phyloP scores from a whole-genome alignment of 495 filamentous ascomycete genomes.

The Podospora fimiseda region DNA sequence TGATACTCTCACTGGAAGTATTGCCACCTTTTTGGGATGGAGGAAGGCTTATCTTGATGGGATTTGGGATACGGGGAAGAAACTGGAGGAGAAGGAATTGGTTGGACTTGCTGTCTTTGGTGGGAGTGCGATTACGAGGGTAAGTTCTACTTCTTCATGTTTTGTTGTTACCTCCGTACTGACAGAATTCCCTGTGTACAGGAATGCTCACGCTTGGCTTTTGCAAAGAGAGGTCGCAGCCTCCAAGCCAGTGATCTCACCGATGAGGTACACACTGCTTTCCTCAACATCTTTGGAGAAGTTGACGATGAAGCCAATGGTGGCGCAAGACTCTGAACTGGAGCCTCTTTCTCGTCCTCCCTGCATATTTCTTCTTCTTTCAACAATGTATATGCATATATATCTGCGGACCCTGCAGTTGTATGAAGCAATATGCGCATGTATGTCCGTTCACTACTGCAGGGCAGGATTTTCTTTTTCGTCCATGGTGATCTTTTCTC shows the following conservation, averaged over 20 bases:
- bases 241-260: slow-evolving; percentile 94
- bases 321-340: slow-evolving; percentile 15
- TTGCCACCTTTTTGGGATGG: slow-evolving; percentile 86
- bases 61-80: slow-evolving; percentile 65
- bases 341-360: background rate
- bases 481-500: too few relatives aligned
- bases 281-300: slow-evolving; percentile 69
- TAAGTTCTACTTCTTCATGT: slow-evolving; percentile 22
- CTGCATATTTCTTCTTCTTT: background rate
- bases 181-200: slow-evolving; percentile 15
- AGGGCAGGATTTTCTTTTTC: background rate
- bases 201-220: slow-evolving; percentile 86
- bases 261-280: slow-evolving; percentile 78
- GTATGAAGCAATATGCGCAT: background rate
- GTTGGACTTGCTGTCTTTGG: slow-evolving; percentile 77
- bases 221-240: slow-evolving; percentile 77
- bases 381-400: background rate
- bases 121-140: slow-evolving; percentile 76
- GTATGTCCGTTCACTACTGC: too few relatives aligned
- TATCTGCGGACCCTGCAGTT: background rate
- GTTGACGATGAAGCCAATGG: slow-evolving; percentile 19
- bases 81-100: slow-evolving; percentile 55
- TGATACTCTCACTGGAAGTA: slow-evolving; percentile 84
- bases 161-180: slow-evolving; percentile 9
- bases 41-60: slow-evolving; percentile 75